phyloP scores from a whole-genome alignment of 2,329 filamentous ascomycete genomes.

The Fusarium pseudonygamai region DNA sequence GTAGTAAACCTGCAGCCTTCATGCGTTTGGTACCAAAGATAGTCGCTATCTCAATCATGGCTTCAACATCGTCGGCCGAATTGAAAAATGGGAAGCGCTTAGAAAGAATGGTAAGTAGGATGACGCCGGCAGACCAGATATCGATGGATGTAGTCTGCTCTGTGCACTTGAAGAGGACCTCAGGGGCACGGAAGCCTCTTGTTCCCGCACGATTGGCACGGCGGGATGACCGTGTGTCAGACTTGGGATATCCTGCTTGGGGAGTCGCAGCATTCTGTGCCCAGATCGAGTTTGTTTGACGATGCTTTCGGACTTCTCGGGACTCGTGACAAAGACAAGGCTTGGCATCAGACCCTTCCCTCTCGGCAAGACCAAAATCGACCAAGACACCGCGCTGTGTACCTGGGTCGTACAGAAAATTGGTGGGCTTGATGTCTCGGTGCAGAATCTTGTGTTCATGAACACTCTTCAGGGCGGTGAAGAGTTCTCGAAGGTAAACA shows the following conservation, averaged over 20 bases:
- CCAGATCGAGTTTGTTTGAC: constrained; percentile 67
- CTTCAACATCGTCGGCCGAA: constrained; percentile 96
- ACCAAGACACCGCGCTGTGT: constrained; percentile 88
- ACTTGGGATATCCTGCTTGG: constrained; percentile 82
- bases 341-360: constrained; percentile 78
- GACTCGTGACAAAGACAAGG: constrained; percentile 83
- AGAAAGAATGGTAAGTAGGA: constrained; percentile 91
- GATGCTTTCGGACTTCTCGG: constrained; percentile 67
- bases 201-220: constrained; percentile 95
- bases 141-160: constrained; percentile 94
- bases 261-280: constrained; percentile 60
- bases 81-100: constrained; percentile 98
- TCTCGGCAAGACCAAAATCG: constrained; percentile 97
- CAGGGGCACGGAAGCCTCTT: constrained; percentile 92
- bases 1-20: constrained; percentile 81
- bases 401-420: constrained; percentile 90
- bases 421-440: constrained; percentile 96
- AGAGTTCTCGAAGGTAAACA: constrained; percentile 88
- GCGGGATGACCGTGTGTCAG: constrained; percentile 85
- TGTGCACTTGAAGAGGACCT: constrained; percentile 97
- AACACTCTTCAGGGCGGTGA: constrained; percentile 84
- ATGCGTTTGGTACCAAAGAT: constrained; percentile 90
- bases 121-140: constrained; percentile 97
- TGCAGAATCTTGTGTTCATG: constrained; percentile 89
- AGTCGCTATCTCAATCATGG: constrained; percentile 95